A percentile compares a stretch with the other conserved stretches of the same genome.
These are phyloP conservation scores for Simplicillium aogashimaense DNA, from an alignment of 2,329 filamentous ascomycete genomes.

Conservation along the genomic window DNA sequence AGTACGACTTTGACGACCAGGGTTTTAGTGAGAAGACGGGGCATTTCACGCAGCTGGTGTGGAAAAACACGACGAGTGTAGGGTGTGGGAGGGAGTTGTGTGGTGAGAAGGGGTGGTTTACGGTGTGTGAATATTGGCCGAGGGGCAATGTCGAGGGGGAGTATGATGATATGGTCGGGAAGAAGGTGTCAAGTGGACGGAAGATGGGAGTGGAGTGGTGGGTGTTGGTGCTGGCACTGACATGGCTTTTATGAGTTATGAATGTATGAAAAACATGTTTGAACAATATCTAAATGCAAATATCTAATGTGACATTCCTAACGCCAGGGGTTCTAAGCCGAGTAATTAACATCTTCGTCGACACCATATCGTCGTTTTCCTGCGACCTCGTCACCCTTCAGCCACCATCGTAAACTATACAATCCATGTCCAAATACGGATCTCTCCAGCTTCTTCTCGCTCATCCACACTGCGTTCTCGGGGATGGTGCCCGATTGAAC, in stretches of 20 bases:
- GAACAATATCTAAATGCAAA: too few species aligned
- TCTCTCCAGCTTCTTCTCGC: slow-evolving; percentile 10
- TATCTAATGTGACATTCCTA: too few species aligned
- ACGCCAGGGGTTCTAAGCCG: too few species aligned
- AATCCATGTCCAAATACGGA: neutral
- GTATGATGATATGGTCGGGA: slow-evolving; percentile 28
- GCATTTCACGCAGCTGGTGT: slow-evolving; percentile 67
- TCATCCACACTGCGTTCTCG: slow-evolving; percentile 15
- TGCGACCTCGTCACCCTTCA: slow-evolving; percentile 1
- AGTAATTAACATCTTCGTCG: slow-evolving; percentile 2
- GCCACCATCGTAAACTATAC: slow-evolving; percentile 39
- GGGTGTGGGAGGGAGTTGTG: slow-evolving; percentile 42
- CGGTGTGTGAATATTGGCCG: slow-evolving; percentile 64
- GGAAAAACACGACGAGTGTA: slow-evolving; percentile 51
- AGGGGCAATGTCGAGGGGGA: slow-evolving; percentile 50
- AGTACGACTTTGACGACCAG: slow-evolving; percentile 49
- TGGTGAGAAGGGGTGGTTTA: slow-evolving; percentile 45
- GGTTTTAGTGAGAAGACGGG: slow-evolving; percentile 53
- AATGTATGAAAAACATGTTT: too few species aligned
- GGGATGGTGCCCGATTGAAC: slow-evolving; percentile 12
- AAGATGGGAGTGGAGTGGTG: neutral
- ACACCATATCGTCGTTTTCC: slow-evolving; percentile 17
- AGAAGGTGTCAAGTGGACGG: neutral
- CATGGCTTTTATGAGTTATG: neutral
- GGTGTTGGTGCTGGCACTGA: neutral